Base-by-base conservation (phyloP, 805 yeast species). In the Kodamaea kakaduensis region DNA sequence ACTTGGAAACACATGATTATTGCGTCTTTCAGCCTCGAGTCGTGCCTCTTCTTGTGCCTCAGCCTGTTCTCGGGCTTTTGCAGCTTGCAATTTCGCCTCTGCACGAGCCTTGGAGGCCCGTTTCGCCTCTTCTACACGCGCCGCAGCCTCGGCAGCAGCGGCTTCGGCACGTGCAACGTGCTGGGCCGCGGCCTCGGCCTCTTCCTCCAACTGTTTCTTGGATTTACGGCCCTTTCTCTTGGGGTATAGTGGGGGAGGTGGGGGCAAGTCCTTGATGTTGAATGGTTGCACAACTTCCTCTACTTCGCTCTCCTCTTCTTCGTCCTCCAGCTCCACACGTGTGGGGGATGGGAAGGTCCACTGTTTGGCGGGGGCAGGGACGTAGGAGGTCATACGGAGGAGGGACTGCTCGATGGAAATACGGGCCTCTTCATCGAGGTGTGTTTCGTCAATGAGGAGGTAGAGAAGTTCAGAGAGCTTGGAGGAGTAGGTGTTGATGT, bases 401-500 rank as follows among this genome's bases (percentile, higher is more conserved):
- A 64, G 45, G 9, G 43, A 31, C 9, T 43, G 35, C 41, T 64
- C 70, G 8, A 59, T 47, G 10, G 54, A 47, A 17, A 56, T 52
- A 17, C 65, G 42, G 3, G 55, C 25, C 13, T 47, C 46, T 18
- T 64, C 67, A 35, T 59, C 63, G 8, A 56, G 32, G 14, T 49
- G 51, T 9, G 29, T 37, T 25, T 58, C 60, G 12, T 58, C 61
- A 14, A 42, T 43, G 20, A 65, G 43, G 7, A 60, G 41, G 14
- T 50, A 48, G 20, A 66, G 43, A 5, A 64, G 39, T 25, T 60
- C 62, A 30, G 34, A 45, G 26, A 67, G 50, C 22, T 52, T 55
- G 3, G 44, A 44, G n/a, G 69, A 62, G 40, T 63, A 63, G 9
- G 46, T 33, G 17, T 52, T 51, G n/a, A 62, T 52, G 17, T 55